phyloP scores from a whole-genome alignment of 495 filamentous ascomycete genomes.

The Rusavskia elegans region DNA sequence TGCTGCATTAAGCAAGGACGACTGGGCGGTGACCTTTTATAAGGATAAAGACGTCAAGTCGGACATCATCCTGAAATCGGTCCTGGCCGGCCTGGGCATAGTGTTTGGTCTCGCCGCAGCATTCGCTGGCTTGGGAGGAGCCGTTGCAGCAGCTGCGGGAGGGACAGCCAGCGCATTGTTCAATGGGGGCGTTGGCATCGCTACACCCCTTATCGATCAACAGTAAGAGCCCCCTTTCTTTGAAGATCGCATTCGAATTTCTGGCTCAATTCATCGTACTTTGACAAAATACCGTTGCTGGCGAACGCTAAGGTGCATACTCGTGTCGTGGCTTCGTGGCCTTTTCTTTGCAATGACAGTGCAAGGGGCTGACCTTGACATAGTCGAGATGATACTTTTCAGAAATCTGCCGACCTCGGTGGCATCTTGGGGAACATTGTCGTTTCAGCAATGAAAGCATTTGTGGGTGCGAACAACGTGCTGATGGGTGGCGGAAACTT shows the following conservation, averaged over 20 bases:
- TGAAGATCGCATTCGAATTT: too few species aligned
- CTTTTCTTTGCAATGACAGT: too few species aligned
- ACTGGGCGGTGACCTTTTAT: slow-evolving; percentile 14
- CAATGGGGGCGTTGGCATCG: too few species aligned
- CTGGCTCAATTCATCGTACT: background rate
- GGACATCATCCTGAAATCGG: slow-evolving; percentile 6
- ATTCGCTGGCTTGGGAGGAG: slow-evolving; percentile 10
- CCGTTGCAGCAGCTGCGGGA: slow-evolving; percentile 5
- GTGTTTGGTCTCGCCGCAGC: slow-evolving; percentile 13
- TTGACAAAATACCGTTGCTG: too few species aligned
- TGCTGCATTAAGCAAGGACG: slow-evolving; percentile 15
- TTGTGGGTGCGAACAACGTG: slow-evolving; percentile 15
- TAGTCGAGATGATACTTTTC: slow-evolving; percentile 13
- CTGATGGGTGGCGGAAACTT: slow-evolving; percentile 15
- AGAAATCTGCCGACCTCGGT: slow-evolving; percentile 17
- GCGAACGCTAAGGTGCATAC: too few species aligned
- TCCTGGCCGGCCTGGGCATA: slow-evolving; percentile 5
- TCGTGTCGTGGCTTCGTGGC: too few species aligned
- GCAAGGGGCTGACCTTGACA: background rate
- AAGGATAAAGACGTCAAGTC: slow-evolving; percentile 15
- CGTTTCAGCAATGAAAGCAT: slow-evolving; percentile 9
- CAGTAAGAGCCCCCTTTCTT: background rate
- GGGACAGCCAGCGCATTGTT: too few species aligned
- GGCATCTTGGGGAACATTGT: slow-evolving; percentile 12
- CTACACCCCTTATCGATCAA: slow-evolving; percentile 2